These are phyloP conservation scores for Vararia minispora DNA, from an alignment of 768 basidiomycete species.

Conservation along the genomic window DNA sequence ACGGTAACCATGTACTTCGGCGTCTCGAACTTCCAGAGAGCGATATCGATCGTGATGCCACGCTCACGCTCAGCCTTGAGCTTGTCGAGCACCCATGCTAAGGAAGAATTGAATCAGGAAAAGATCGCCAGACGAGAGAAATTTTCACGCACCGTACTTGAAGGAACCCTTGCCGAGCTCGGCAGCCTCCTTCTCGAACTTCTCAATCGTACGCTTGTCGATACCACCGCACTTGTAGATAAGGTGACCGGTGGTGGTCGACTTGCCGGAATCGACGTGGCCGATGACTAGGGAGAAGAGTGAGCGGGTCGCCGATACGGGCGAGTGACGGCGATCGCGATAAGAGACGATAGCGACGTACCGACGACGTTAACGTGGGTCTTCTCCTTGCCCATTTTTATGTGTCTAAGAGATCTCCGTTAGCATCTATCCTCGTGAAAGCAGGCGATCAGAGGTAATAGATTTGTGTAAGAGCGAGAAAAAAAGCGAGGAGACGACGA, in stretches of 20 bases:
- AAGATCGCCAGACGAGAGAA: constrained; percentile 2
- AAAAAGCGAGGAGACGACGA: background rate
- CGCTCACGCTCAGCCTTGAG: constrained; percentile 99
- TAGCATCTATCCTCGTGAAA: constrained; percentile 1
- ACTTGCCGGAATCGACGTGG: constrained; percentile 99
- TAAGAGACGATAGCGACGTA: constrained; percentile 30
- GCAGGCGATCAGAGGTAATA: constrained; percentile 7
- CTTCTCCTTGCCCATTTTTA: constrained; percentile 95
- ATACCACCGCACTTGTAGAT: constrained; percentile 99
- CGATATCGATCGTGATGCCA: constrained; percentile 99
- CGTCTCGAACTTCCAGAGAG: constrained; percentile 99
- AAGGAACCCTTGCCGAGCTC: constrained; percentile 99
- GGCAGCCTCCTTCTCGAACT: constrained; percentile 99
- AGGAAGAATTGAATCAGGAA: constrained; percentile 20
- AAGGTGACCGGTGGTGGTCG: constrained; percentile 99
- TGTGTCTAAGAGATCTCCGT: constrained; percentile 28
- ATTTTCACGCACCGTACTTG: constrained; percentile 70
- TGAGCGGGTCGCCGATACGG: no score
- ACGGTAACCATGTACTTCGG: constrained; percentile 92
- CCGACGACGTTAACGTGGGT: constrained; percentile 96
- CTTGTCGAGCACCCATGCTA: constrained; percentile 99
- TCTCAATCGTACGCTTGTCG: constrained; percentile 99
- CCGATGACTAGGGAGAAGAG: constrained; percentile 66
- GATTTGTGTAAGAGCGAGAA: background rate
- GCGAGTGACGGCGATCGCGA: constrained; percentile 17